Base-by-base conservation (phyloP, 306 rosid species). In the Citrullus mucosospermus region DNA sequence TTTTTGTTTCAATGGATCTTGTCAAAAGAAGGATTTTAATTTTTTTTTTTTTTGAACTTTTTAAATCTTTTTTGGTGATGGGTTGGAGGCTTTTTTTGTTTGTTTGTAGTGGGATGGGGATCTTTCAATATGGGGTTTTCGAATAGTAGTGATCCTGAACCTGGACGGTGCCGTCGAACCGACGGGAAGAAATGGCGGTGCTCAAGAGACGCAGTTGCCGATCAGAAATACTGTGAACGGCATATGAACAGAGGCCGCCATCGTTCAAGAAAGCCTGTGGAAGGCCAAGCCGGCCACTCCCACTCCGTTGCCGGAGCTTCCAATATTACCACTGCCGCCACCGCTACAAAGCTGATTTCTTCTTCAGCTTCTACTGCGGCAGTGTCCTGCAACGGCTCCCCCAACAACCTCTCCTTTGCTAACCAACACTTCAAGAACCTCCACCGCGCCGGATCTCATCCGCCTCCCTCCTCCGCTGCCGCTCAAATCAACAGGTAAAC, bases 201-300 rank as follows among this genome's bases (percentile, higher is more conserved):
- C 96, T 92, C 98, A 8, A 92, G 99, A 85, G 97, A 93, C 79
- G 97, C 97, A 38, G 97, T 91, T 44, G 91, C 91, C 5, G 97
- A 93, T 81, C 97, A 93, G 86, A 93, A 93, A 78, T 95, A 93
- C 72, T 93, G 98, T 39, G 98, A 93, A 82, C 88, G 96, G 83
- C 98, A 93, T 80, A 87, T 93, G 90, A 93, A 93, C 88, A 87
- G 97, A 82, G 98, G 98, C 84, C 97, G 98, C 86, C 98, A 93
- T 82, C 98, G 97, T 93, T 93, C 98, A 93, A 93, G 98, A 95
- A 95, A 95, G 99, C 99, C 96, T 95, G 99, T 95, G 99, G 99
- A 93, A 93, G 92, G 92, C 87, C 97, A 88, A 80, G 77, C 89
- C n/a, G 94, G 96, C 91, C 93, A 86, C 41, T 85, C 92, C 75